phyloP scores from a whole-genome alignment of 805 yeast genomes.

The Debaryomyces prosopidis region DNA sequence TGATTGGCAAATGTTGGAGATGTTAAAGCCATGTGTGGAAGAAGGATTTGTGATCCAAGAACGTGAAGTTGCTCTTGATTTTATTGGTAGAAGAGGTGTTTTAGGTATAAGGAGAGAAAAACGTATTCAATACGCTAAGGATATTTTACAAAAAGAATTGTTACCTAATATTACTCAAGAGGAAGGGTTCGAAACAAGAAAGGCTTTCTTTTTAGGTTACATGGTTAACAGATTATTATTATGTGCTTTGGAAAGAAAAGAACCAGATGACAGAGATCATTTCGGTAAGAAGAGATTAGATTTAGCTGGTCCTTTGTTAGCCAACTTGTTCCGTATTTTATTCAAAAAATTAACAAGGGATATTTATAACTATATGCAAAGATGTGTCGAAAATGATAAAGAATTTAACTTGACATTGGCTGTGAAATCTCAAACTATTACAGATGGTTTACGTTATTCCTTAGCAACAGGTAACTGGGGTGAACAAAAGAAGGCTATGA shows the following conservation, averaged over 20 bases:
- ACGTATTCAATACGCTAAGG: constrained; percentile 97
- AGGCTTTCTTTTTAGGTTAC: constrained; percentile 96
- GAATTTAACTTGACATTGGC: constrained; percentile 96
- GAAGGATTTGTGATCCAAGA: constrained; percentile 98
- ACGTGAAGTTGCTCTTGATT: constrained; percentile 96
- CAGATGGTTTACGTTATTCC: constrained; percentile 96
- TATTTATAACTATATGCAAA: constrained; percentile 96
- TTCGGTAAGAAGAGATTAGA: constrained; percentile 98
- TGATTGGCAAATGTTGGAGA: constrained; percentile 99
- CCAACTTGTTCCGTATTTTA: constrained; percentile 89
- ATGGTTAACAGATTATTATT: constrained; percentile 93
- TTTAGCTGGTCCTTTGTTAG: constrained; percentile 96
- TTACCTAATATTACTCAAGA: constrained; percentile 97
- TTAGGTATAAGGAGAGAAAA: constrained; percentile 95
- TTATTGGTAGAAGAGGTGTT: constrained; percentile 97
- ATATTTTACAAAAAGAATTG: constrained; percentile 92
- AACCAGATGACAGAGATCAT: constrained; percentile 99
- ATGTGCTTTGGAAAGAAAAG: constrained; percentile 96
- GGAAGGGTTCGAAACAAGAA: constrained; percentile 95
- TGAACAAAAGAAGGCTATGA: constrained; percentile 99
- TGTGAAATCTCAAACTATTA: constrained; percentile 93
- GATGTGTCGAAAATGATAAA: constrained; percentile 96
- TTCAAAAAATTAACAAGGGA: constrained; percentile 95
- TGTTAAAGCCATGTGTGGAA: constrained; percentile 98
- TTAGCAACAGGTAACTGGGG: constrained; percentile 99